Evolutionary conservation across 2,329 filamentous ascomycete species (phyloP), one percentile per base, ranked within the genome.

Genomic region (Plectosphaerella sp.): DNA sequence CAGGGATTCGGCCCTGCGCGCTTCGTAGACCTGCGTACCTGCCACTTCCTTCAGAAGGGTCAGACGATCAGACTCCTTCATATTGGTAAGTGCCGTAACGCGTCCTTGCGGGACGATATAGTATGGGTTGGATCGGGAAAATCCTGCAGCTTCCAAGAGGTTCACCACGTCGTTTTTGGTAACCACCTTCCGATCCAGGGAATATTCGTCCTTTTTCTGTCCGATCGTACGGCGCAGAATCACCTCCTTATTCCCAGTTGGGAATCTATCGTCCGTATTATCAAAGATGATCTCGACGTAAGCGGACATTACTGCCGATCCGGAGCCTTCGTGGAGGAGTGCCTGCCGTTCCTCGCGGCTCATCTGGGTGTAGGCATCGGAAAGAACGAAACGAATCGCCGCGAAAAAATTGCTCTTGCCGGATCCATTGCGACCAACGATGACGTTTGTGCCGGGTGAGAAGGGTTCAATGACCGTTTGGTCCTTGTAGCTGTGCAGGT

Each of bases 381-480:
- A 94, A 57, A 99, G 86, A 45, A 97, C 95, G 73, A 99, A 99
- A 53, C 94, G 91, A 71, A 99, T 97, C 45, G 94, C 94, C 49
- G 94, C 93, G 73, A 99, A 99, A 82, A 99, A 99, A 75, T 99
- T 99, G 71, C 91, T 97, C 80, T 99, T 99, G 66, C 94, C 94
- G 3, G 94, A 97, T 60, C 94, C 94, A 85, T 99, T 99, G 76
- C 94, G 93, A 61, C 94, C 94, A 65, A 99, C 94, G 64, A 99
- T 96, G 61, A 99, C 92, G 76, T 99, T 99, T 64, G 93, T 94
- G 64, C 95, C 95, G 50, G 93, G 87, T 45, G 93, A 97, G 73
- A 99, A 99, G 55, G 93, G 93, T 68, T 99, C 94, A 68, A 97
- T 97, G 69, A 97, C 90, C 49, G 91, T 97, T 71, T 99, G 95